Evolutionary conservation across 179 eudicot genomes (phyloP).

Genomic region (Silene noctiflora): DNA sequence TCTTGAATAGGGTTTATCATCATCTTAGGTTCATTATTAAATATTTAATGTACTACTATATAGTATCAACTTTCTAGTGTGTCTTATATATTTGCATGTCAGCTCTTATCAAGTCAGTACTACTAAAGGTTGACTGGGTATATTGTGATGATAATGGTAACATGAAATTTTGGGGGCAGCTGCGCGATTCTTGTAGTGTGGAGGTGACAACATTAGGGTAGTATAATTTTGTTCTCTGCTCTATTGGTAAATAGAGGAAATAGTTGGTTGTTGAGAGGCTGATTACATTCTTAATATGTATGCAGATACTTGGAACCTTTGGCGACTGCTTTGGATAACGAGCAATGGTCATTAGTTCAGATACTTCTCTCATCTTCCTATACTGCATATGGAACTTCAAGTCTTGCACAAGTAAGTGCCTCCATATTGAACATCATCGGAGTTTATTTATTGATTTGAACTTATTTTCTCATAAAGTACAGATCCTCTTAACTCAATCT

Average conservation of each 20-base stretch:
- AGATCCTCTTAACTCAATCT: background rate
- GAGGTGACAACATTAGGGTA: background rate
- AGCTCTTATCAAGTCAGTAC: too few relatives aligned
- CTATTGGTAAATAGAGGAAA: background rate
- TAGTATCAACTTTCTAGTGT: too few relatives aligned
- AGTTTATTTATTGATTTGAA: background rate
- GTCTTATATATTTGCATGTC: too few relatives aligned
- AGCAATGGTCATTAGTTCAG: slow-evolving; percentile 94
- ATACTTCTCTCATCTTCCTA: slow-evolving; percentile 87
- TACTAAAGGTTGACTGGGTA: too few relatives aligned
- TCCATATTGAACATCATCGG: background rate
- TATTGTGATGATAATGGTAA: too few relatives aligned
- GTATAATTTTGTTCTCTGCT: background rate
- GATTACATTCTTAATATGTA: slow-evolving; percentile 6
- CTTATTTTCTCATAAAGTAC: background rate
- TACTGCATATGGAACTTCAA: slow-evolving; percentile 84
- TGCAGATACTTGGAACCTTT: slow-evolving; percentile 90
- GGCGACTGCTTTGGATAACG: slow-evolving; percentile 83
- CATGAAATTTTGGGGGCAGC: background rate
- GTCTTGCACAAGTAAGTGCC: slow-evolving; percentile 69
- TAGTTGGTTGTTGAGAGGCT: slow-evolving; percentile 6
- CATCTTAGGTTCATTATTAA: too few relatives aligned
- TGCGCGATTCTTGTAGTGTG: background rate
- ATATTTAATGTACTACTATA: too few relatives aligned
- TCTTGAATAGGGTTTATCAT: too few relatives aligned